These are phyloP conservation scores for Trichoderma sp. DNA, from an alignment of 2,329 filamentous ascomycete species.

Conservation along the genomic window DNA sequence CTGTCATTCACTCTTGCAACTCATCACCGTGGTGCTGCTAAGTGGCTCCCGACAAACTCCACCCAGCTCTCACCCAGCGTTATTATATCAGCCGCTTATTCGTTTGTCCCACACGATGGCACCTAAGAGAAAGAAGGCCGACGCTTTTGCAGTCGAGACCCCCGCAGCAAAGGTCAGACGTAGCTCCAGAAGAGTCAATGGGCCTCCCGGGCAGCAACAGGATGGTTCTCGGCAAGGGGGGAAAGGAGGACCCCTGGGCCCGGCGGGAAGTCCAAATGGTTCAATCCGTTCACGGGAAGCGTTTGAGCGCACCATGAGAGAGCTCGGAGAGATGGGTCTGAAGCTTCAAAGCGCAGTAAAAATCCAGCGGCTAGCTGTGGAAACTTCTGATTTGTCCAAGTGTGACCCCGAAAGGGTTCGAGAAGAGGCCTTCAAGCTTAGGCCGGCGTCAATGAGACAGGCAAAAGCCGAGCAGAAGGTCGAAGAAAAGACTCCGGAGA, in stretches of 20 bases:
- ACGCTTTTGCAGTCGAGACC: constrained; percentile 26
- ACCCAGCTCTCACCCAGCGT: not conserved
- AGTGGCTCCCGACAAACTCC: not conserved
- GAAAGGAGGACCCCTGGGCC: not conserved
- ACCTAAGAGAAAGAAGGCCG: constrained; percentile 41
- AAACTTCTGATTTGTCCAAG: constrained; percentile 38
- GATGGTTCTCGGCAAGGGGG: not conserved
- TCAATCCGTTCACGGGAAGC: constrained; percentile 26
- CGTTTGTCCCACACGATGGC: constrained; percentile 34
- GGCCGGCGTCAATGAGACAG: not conserved
- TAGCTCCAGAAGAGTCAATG: constrained; percentile 31
- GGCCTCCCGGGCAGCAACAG: constrained; percentile 9
- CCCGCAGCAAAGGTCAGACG: constrained; percentile 30
- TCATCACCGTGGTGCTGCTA: not conserved
- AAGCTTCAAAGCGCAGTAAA: constrained; percentile 46
- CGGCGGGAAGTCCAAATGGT: not conserved
- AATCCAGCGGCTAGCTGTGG: constrained; percentile 49
- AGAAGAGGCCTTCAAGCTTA: not conserved
- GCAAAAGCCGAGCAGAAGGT: not conserved
- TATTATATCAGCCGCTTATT: not conserved
- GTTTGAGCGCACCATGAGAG: constrained; percentile 44
- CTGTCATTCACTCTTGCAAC: not conserved
- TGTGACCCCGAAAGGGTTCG: constrained; percentile 11
- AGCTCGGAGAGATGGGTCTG: constrained; percentile 52
- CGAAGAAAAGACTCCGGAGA: not conserved